Evolutionary conservation across 106 monocot species (phyloP).

Genomic region (Apostasia shenzhenica): DNA sequence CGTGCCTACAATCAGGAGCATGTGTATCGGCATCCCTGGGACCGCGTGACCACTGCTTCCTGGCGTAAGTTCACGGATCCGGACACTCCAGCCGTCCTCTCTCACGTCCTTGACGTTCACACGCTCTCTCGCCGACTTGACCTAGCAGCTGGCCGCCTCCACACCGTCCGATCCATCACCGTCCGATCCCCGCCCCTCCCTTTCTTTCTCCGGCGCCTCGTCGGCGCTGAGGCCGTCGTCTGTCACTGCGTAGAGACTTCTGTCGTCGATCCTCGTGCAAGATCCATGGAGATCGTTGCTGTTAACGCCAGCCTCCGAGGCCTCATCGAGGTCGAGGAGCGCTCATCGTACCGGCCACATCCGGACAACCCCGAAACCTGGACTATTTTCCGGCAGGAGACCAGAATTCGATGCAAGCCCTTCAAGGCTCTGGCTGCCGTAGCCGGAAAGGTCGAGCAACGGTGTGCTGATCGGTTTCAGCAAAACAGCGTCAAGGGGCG

Average conservation of each 20-base stretch:
- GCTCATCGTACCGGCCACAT: constrained; percentile 68
- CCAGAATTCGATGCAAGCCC: constrained; percentile 79
- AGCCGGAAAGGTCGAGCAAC: constrained; percentile 83
- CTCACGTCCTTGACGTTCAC: constrained; percentile 94
- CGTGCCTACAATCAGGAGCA: constrained; percentile 86
- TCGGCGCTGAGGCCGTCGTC: constrained; percentile 43
- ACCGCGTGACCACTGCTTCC: constrained; percentile 84
- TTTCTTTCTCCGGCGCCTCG: constrained; percentile 68
- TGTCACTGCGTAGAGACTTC: constrained; percentile 88
- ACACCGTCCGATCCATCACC: constrained; percentile 70
- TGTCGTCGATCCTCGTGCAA: constrained; percentile 44
- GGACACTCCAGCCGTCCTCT: constrained; percentile 44
- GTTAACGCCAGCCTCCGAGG: constrained; percentile 57
- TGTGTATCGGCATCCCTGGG: constrained; percentile 87
- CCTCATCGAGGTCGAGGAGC: constrained; percentile 91
- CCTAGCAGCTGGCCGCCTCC: constrained; percentile 33
- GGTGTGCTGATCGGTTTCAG: constrained; percentile 83
- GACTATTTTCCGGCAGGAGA: constrained; percentile 92
- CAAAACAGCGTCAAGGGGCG: constrained; percentile 91
- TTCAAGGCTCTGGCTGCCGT: constrained; percentile 74
- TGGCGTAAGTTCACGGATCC: constrained; percentile 97
- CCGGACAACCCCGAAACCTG: constrained; percentile 50
- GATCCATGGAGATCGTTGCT: constrained; percentile 81
- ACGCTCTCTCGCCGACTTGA: constrained; percentile 74
- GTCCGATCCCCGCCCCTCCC: constrained; percentile 79